These are phyloP conservation scores for Pseudopithomyces maydicus DNA, from an alignment of 2,329 filamentous ascomycete genomes.

Conservation along the genomic window DNA sequence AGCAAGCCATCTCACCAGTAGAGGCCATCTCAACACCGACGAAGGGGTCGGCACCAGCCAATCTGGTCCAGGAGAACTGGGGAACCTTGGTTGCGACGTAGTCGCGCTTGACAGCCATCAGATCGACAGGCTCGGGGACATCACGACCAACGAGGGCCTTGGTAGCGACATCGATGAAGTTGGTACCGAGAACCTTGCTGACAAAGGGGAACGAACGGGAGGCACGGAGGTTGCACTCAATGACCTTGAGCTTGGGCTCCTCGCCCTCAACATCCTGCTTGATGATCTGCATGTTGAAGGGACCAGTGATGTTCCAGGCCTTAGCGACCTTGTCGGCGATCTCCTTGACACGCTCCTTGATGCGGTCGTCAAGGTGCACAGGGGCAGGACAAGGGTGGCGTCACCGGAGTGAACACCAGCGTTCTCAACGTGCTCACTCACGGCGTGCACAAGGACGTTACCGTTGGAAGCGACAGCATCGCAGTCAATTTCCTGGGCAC, in stretches of 20 bases:
- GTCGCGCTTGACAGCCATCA: constrained; percentile 87
- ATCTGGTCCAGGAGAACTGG: constrained; percentile 98
- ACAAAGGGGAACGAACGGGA: constrained; percentile 98
- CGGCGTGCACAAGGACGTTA: constrained; percentile 85
- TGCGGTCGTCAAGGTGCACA: constrained; percentile 76
- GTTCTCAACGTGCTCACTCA: constrained; percentile 95
- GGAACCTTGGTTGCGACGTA: constrained; percentile 97
- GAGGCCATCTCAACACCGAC: constrained; percentile 97
- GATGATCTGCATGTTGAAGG: constrained; percentile 99
- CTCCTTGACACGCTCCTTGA: constrained; percentile 87
- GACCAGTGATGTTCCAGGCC: constrained; percentile 95
- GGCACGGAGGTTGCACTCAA: constrained; percentile 96
- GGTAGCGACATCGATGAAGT: constrained; percentile 96
- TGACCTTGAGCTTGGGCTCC: constrained; percentile 84
- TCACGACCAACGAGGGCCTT: constrained; percentile 86
- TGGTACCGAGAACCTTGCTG: constrained; percentile 92
- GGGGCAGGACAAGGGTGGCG: constrained; percentile 90
- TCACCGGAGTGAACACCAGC: constrained; percentile 98
- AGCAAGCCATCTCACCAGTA: constrained; percentile 98
- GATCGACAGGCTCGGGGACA: constrained; percentile 82
- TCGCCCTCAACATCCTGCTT: constrained; percentile 81
- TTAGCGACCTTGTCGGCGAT: constrained; percentile 96
- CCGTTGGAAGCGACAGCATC: constrained; percentile 89
- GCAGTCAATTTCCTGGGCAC: constrained; percentile 93
- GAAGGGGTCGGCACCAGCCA: constrained; percentile 96